Conservation (phyloP, 108 stramenopile species). For the Nitzschia sp. region DNA sequence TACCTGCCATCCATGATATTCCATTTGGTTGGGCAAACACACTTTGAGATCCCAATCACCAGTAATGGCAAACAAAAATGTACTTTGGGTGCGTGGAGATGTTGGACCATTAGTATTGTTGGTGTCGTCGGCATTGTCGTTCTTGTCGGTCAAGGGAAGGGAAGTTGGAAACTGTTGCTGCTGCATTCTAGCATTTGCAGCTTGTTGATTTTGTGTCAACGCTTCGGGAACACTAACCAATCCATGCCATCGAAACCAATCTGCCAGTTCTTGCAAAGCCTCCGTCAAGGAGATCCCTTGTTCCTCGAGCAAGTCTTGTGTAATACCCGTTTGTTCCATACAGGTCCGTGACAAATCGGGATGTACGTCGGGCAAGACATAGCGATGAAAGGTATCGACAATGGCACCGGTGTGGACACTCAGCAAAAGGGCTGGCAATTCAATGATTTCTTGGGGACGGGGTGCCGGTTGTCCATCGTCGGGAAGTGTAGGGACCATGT, state of each 20-base stretch:
- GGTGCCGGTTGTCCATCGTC: not conserved
- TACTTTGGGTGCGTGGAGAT: constrained; percentile 2
- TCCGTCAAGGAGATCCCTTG: constrained; percentile 12
- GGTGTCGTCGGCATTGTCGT: not conserved
- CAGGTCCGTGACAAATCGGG: constrained; percentile 19
- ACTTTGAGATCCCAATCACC: constrained; percentile 33
- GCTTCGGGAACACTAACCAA: constrained; percentile 7
- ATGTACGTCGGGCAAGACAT: constrained; percentile 27
- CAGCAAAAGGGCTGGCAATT: constrained; percentile 27
- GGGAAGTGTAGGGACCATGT: constrained; percentile 23
- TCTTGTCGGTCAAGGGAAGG: no score
- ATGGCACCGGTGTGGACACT: constrained; percentile 21
- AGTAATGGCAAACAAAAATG: constrained; percentile 18
- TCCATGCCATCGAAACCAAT: constrained; percentile 21
- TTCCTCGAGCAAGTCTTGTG: constrained; percentile 11
- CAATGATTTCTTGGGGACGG: constrained; percentile 32
- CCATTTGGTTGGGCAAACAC: constrained; percentile 24
- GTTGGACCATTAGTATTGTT: not conserved
- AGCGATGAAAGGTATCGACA: constrained; percentile 23
- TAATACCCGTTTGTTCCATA: constrained; percentile 20
- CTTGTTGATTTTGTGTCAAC: not conserved
- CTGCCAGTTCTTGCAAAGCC: constrained; percentile 1
- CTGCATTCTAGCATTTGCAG: no score
- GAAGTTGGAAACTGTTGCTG: no score
- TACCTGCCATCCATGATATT: constrained; percentile 18